These are phyloP conservation scores for Esteya vermicola DNA, from an alignment of 2,329 filamentous ascomycete genomes.

Conservation along the genomic window DNA sequence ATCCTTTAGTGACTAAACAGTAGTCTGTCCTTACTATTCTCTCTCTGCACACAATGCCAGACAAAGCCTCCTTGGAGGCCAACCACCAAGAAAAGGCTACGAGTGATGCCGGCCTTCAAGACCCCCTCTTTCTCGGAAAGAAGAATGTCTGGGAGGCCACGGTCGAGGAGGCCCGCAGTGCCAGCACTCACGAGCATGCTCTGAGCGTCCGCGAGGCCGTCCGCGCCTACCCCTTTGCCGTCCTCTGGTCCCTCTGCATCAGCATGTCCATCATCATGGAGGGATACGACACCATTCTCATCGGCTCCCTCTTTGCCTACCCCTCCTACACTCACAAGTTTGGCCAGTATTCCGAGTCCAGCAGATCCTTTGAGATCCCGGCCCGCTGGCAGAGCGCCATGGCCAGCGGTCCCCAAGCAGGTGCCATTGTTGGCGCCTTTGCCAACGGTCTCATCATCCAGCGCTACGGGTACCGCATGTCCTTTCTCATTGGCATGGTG, in stretches of 20 bases:
- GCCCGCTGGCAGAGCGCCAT: conserved; percentile 44
- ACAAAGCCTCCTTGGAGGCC: not conserved
- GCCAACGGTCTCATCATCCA: conserved; percentile 37
- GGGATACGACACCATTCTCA: too few relatives aligned
- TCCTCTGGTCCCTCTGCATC: conserved; percentile 14
- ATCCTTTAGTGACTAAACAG: not conserved
- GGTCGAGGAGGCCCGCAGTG: not conserved
- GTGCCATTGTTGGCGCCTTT: conserved; percentile 40
- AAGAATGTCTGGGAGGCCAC: conserved; percentile 1
- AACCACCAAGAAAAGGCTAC: not conserved
- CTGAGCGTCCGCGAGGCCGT: conserved; percentile 8
- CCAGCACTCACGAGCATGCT: not conserved
- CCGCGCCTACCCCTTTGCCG: conserved; percentile 12
- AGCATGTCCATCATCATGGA: too few relatives aligned
- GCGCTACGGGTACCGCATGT: conserved; percentile 33
- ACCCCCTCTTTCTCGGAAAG: not conserved
- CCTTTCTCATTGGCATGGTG: conserved; percentile 30
- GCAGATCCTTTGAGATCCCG: too few relatives aligned
- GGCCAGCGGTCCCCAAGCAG: conserved; percentile 36
- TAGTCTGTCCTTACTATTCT: not conserved
- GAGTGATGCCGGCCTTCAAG: not conserved
- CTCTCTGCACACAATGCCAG: not conserved
- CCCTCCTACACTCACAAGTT: too few relatives aligned
- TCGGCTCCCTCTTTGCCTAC: too few relatives aligned
- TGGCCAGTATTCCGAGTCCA: too few relatives aligned